Evolutionary conservation across 345 rosid species (phyloP).

Genomic region (Eucalyptus marginata): DNA sequence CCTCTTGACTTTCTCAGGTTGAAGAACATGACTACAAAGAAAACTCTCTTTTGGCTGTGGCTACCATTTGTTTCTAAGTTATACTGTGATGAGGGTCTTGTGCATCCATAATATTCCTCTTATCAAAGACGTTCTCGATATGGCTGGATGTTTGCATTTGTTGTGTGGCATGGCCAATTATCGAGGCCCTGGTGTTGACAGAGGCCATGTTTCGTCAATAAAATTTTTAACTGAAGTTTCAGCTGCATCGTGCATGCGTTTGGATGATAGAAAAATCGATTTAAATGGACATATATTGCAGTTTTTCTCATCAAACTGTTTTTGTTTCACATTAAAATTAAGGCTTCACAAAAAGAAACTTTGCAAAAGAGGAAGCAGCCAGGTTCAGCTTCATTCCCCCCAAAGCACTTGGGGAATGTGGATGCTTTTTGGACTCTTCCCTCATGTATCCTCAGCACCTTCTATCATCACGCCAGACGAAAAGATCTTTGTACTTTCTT

Average conservation of each 20-base stretch:
- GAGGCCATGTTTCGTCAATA: too few relatives aligned
- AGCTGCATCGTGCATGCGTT: too few relatives aligned
- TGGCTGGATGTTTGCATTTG: not conserved
- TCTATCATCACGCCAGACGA: too few relatives aligned
- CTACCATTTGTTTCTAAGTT: not conserved
- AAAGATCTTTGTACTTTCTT: constrained; percentile 12
- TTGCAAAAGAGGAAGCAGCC: constrained; percentile 41
- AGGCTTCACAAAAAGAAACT: constrained; percentile 1
- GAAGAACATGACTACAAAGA: not conserved
- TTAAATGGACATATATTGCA: not conserved
- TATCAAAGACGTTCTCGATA: not conserved
- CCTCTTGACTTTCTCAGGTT: not conserved
- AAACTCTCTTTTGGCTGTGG: not conserved
- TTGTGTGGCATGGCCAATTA: not conserved
- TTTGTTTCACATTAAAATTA: not conserved
- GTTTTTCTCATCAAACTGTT: not conserved
- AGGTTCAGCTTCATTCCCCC: constrained; percentile 43
- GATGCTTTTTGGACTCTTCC: constrained; percentile 36
- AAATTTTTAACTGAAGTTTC: too few relatives aligned
- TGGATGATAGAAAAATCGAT: not conserved
- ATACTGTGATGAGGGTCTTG: not conserved
- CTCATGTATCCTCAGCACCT: constrained; percentile 35
- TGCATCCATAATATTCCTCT: not conserved
- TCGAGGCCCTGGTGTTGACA: not conserved
- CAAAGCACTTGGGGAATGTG: constrained; percentile 40